Percentiles rank a stretch among this genome's conserved stretches.
These are phyloP conservation scores for Aspergillus sclerotiicarbonarius DNA, from an alignment of 495 filamentous ascomycete species.

Conservation along the genomic window DNA sequence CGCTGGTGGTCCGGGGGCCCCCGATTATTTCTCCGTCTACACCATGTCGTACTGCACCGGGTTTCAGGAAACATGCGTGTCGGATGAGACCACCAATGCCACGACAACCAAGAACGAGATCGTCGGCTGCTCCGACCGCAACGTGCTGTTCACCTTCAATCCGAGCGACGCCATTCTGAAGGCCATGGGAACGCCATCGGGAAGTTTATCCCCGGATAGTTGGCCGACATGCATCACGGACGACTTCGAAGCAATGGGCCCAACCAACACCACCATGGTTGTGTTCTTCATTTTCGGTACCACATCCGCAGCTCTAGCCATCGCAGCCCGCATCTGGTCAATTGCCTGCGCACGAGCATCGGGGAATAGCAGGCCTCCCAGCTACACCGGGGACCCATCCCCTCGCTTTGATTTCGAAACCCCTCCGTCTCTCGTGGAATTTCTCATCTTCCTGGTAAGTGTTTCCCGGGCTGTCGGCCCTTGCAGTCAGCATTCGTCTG, in stretches of 20 bases:
- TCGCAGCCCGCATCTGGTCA: neutral
- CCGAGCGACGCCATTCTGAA: constrained; percentile 7
- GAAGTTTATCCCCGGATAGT: neutral
- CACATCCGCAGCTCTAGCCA: neutral
- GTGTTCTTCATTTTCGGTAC: constrained; percentile 14
- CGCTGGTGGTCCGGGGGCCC: neutral
- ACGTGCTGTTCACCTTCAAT: constrained; percentile 13
- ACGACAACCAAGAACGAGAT: constrained; percentile 4
- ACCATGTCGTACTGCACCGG: constrained; percentile 16
- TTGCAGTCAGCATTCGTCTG: neutral
- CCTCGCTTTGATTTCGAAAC: neutral
- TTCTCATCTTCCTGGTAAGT: neutral
- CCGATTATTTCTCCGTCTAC: constrained; percentile 15
- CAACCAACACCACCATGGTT: constrained; percentile 12
- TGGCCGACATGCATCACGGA: constrained; percentile 8
- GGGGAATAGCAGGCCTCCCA: neutral
- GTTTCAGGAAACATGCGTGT: constrained; percentile 2
- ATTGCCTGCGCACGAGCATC: neutral
- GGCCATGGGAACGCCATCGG: neutral
- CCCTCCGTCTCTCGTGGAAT: neutral
- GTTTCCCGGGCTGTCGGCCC: neutral
- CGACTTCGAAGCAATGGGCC: constrained; percentile 7
- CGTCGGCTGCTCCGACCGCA: constrained; percentile 8
- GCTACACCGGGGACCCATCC: neutral
- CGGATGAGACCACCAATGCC: constrained; percentile 2